A percentile compares a stretch with the other conserved stretches of the same genome.
Evolutionary conservation across 176 grass and related monocot species (phyloP).

Genomic region (Bolboschoenus planiculmis): DNA sequence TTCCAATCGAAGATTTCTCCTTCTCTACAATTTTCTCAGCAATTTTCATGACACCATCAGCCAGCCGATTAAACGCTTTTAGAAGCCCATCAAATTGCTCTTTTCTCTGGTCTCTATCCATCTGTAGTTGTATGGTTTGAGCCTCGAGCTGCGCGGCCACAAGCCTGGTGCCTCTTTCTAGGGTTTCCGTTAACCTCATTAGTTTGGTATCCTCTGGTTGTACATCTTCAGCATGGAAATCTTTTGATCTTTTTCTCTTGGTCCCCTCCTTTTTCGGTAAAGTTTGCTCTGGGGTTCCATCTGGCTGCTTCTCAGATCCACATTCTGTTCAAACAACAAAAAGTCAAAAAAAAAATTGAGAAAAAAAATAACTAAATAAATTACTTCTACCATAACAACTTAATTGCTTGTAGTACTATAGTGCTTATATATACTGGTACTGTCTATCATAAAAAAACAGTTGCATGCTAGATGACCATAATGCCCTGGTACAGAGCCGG

Average conservation of each 20-base stretch:
- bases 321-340: background rate
- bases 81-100: conserved; percentile 8
- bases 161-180: conserved; percentile 20
- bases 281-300: background rate
- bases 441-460: background rate
- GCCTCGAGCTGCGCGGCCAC: conserved; percentile 20
- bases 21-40: conserved; percentile 1
- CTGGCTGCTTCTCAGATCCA: background rate
- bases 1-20: background rate
- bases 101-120: conserved; percentile 9
- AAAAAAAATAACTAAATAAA: background rate
- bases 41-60: conserved; percentile 12
- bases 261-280: background rate
- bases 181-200: background rate
- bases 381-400: background rate
- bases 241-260: conserved; percentile 15
- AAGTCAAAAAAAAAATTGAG: background rate
- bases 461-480: background rate
- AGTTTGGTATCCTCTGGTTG: background rate
- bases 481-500: background rate
- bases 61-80: conserved; percentile 8
- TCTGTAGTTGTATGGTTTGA: conserved; percentile 8
- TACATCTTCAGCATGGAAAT: background rate
- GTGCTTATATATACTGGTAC: background rate
- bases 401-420: background rate